Base-by-base conservation (phyloP, 208 protist genomes). In the Acanthamoeba royreba region DNA sequence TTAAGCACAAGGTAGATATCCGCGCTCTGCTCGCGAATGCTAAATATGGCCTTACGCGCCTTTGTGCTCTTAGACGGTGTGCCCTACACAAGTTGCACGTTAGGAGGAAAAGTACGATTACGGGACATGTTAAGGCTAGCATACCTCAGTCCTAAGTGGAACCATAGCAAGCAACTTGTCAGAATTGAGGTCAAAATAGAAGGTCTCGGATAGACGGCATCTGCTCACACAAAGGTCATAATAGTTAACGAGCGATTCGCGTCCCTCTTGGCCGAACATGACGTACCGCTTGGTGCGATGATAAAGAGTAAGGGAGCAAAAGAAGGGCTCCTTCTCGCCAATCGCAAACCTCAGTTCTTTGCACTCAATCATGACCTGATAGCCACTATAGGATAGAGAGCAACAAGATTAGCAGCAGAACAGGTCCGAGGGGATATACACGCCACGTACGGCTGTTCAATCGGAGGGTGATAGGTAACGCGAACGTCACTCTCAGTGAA, bases 131-230 rank as follows among this genome's bases (percentile, higher is more conserved):
- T 28, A 66, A 66, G 55, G 49, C 49, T 9, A 19, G 49, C 22
- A 3, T 25, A 72, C 61, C 61, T 72, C 61, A 15, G 11, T 72
- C 5, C 74, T 33, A 5, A 49, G 45, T 5, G 83, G 83, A 2
- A 69, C 53, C 83, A 90, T 90, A 5, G 83, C 45, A 25, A 90
- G 31, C 83, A 90, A 19, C 4, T 25, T 2, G 19, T 90, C 83
- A 2, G 52, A 69, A 49, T 90, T 90, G 31, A 90, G 83, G 38
- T 90, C 83, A 55, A 90, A 90, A 35, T 90, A 66, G 31, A 90
- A 90, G 15, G 83, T 90, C 25, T 90, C 83, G 2, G 83, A 90
- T 43, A 90, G 55, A 15, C 83, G 45, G 25, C 74, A 85, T 38
- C 61, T 72, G 49, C 49, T 19, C 49, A 19, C 49, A 55, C 9